Percentiles rank a stretch among this genome's conserved stretches.
These are phyloP conservation scores for Rutstroemia sp. DNA, from an alignment of 2,329 filamentous ascomycete species.

Conservation along the genomic window DNA sequence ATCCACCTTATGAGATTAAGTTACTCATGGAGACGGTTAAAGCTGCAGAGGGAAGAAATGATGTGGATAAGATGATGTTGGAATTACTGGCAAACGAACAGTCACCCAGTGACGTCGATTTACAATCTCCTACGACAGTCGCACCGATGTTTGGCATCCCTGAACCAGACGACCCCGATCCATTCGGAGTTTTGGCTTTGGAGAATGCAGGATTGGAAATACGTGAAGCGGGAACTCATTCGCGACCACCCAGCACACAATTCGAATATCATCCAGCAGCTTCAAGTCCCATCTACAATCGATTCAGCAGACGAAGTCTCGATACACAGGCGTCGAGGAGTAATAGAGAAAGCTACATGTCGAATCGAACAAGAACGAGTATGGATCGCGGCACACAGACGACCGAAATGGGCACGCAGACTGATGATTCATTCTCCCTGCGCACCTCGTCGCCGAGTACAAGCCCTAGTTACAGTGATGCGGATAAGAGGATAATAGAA, in stretches of 20 bases:
- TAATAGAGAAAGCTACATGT: slow-evolving; percentile 69
- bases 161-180: slow-evolving; percentile 75
- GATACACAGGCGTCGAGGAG: slow-evolving; percentile 56
- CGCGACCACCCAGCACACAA: slow-evolving; percentile 66
- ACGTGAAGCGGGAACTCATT: slow-evolving; percentile 74
- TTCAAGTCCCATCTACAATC: slow-evolving; percentile 61
- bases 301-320: slow-evolving; percentile 54
- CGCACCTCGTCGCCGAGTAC: slow-evolving; percentile 41
- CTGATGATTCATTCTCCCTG: slow-evolving; percentile 36
- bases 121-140: slow-evolving; percentile 33
- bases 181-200: slow-evolving; percentile 84
- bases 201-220: slow-evolving; percentile 87
- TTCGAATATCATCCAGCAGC: slow-evolving; percentile 78
- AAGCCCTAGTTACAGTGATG: slow-evolving; percentile 44
- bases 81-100: slow-evolving; percentile 56
- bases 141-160: slow-evolving; percentile 67
- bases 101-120: slow-evolving; percentile 67
- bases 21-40: slow-evolving; percentile 65
- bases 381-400: slow-evolving; percentile 62
- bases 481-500: slow-evolving; percentile 26
- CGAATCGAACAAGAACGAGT: slow-evolving; percentile 42
- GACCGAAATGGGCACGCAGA: slow-evolving; percentile 57
- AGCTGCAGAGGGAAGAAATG: slow-evolving; percentile 74
- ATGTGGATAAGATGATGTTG: slow-evolving; percentile 63
- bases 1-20: slow-evolving; percentile 33